phyloP scores from a whole-genome alignment of 2,329 filamentous ascomycete species.

The Fusarium sp. region DNA sequence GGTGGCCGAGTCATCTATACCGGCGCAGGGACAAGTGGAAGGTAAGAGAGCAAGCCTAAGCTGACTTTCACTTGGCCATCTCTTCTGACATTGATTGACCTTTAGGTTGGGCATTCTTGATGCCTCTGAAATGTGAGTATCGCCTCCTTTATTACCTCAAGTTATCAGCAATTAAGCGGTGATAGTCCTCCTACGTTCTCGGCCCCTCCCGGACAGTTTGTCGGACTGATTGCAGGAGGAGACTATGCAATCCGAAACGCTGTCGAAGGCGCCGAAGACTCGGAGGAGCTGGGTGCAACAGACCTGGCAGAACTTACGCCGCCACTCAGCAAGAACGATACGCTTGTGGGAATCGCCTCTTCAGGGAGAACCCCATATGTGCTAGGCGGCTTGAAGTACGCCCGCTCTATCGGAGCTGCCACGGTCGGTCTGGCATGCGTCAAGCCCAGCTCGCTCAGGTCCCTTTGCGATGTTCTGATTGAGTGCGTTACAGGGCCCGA shows the following conservation, averaged over 20 bases:
- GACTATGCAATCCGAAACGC: conserved; percentile 28
- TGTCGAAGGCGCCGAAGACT: conserved; percentile 33
- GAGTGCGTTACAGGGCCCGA: conserved; percentile 13
- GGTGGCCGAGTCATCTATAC: conserved; percentile 14
- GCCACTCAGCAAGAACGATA: conserved; percentile 12
- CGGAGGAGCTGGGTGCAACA: conserved; percentile 9
- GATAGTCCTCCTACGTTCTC: background rate
- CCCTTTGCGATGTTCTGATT: conserved; percentile 4
- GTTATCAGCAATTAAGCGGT: background rate
- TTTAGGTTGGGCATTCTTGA: background rate
- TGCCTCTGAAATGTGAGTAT: background rate
- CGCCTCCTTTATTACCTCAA: background rate
- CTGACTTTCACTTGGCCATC: background rate
- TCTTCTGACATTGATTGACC: background rate
- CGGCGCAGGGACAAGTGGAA: conserved; percentile 7
- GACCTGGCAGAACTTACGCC: conserved; percentile 14
- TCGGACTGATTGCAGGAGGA: background rate
- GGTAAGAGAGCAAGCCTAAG: background rate
- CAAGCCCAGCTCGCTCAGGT: conserved; percentile 1
- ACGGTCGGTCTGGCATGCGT: conserved; percentile 8
- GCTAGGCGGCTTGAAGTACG: conserved; percentile 19
- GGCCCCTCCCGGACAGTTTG: background rate
- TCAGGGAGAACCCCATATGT: conserved; percentile 34
- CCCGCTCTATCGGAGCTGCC: conserved; percentile 2
- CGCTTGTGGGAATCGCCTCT: conserved; percentile 32